Base-by-base conservation (phyloP, 225 moss, liverwort and hornwort species). In the Pseudisothecium myosuroides region DNA sequence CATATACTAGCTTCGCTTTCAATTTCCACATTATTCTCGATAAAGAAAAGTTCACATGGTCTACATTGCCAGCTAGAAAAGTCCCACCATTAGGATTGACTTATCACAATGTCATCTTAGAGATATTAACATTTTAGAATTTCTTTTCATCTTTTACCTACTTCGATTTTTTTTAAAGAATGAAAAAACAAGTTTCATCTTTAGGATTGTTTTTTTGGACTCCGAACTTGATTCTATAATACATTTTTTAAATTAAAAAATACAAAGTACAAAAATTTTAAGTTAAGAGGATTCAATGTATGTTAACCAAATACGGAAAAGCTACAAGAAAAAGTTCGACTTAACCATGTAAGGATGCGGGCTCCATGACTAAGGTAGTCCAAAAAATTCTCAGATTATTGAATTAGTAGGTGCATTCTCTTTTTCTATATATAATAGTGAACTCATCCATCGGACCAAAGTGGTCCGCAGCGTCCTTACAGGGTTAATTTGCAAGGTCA, bases 1-100 rank as follows among this genome's bases (percentile, higher is more conserved):
- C n/a, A n/a, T n/a, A n/a, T n/a, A n/a, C n/a, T n/a, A n/a, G n/a
- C n/a, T n/a, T n/a, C n/a, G n/a, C n/a, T n/a, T n/a, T 76, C 21
- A 22, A 52, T 34, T 52, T 34, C 22, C 0, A 3, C 1, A 50
- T 0, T 22, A 52, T 34, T 21, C 1, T 2, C 0, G 3, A n/a
- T n/a, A n/a, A 14, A 10, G 2, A 13, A 20, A 31, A 5, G 5
- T 36, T 6, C 6, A 32, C 0, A 12, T 0, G 8, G 1, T 32
- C 32, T 32, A 75, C 31, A 49, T 75, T 49, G 2, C 7, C 19
- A 12, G 12, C 8, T 76, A 20, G 2, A 76, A 50, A 12, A 34
- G 21, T 50, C 32, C 20, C 8, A 49, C 7, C 2, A 16, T 12
- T 50, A 36, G 36, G 22, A 37, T 77, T 36, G 14, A 36, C 2